Conservation (phyloP, 1,284 basidiomycete species). For the Tetrapyrgos nigripes region DNA sequence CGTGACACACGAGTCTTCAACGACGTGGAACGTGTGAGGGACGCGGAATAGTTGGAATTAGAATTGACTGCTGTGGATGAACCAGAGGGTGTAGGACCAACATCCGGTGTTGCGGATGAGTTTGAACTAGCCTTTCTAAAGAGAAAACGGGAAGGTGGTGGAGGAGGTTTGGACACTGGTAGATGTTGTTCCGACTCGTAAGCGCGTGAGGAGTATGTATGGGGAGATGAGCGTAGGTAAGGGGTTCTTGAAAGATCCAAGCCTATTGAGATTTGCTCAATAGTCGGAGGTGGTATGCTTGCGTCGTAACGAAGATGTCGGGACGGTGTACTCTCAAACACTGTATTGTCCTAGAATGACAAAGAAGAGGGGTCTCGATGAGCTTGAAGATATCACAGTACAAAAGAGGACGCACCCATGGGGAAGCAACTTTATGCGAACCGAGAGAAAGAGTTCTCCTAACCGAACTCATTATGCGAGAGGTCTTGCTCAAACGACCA, state of each 20-base stretch:
- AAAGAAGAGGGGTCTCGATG: neutral
- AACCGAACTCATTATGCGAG: slow-evolving; percentile 52
- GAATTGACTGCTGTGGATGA: slow-evolving; percentile 59
- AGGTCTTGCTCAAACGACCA: slow-evolving; percentile 30
- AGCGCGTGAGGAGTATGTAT: slow-evolving; percentile 20
- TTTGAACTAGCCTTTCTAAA: slow-evolving; percentile 57
- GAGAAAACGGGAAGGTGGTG: slow-evolving; percentile 66
- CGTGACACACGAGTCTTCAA: slow-evolving; percentile 57
- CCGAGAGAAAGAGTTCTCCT: slow-evolving; percentile 42
- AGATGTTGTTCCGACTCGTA: slow-evolving; percentile 33
- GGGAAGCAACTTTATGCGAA: slow-evolving; percentile 13
- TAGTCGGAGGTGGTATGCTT: slow-evolving; percentile 58
- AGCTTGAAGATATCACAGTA: slow-evolving; percentile 1
- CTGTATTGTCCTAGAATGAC: slow-evolving; percentile 63
- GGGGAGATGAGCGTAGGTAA: slow-evolving; percentile 52
- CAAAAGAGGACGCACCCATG: slow-evolving; percentile 14
- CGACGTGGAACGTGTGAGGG: slow-evolving; percentile 44
- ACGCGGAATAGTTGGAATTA: slow-evolving; percentile 47
- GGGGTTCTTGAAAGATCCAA: slow-evolving; percentile 76
- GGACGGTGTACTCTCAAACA: slow-evolving; percentile 38
- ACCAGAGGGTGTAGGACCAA: slow-evolving; percentile 43
- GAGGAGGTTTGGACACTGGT: slow-evolving; percentile 49
- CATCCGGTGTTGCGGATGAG: slow-evolving; percentile 41
- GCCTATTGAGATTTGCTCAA: slow-evolving; percentile 79
- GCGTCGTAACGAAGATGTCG: slow-evolving; percentile 48